Evolutionary conservation across 2,329 filamentous ascomycete species (phyloP).

Genomic region (Penicillium sp.): DNA sequence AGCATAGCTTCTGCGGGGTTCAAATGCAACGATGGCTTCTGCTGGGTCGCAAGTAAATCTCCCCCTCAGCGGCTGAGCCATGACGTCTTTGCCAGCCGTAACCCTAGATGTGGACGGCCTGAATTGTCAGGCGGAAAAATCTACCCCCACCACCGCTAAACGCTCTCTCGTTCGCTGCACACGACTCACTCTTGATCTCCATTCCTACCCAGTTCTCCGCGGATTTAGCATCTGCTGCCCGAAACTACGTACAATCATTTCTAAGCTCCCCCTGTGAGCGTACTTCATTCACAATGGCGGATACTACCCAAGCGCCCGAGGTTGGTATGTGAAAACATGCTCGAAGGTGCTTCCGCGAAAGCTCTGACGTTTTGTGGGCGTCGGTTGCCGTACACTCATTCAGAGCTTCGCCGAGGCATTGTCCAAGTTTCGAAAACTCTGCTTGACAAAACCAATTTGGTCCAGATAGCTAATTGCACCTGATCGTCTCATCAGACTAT

Average conservation of each 20-base stretch:
- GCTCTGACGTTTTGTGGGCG: conserved; percentile 39
- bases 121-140: conserved; percentile 16
- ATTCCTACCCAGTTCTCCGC: conserved; percentile 27
- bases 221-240: conserved; percentile 24
- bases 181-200: conserved; percentile 30
- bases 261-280: conserved; percentile 29
- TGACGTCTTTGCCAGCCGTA: conserved; percentile 27
- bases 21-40: background rate
- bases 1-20: conserved; percentile 5
- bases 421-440: background rate
- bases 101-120: conserved; percentile 24
- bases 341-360: conserved; percentile 30
- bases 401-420: conserved; percentile 28
- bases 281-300: conserved; percentile 40
- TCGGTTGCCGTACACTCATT: conserved; percentile 16
- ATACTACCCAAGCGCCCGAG: conserved; percentile 40
- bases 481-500: conserved; percentile 64
- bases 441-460: background rate
- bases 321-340: conserved; percentile 41
- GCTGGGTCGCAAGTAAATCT: background rate
- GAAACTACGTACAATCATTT: conserved; percentile 19
- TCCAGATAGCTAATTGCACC: conserved; percentile 18
- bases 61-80: conserved; percentile 4
- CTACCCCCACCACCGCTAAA: conserved; percentile 31
- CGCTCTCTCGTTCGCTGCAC: conserved; percentile 31